These are phyloP conservation scores for Carex arenaria DNA, from an alignment of 202 grass and related monocot species.

Conservation along the genomic window DNA sequence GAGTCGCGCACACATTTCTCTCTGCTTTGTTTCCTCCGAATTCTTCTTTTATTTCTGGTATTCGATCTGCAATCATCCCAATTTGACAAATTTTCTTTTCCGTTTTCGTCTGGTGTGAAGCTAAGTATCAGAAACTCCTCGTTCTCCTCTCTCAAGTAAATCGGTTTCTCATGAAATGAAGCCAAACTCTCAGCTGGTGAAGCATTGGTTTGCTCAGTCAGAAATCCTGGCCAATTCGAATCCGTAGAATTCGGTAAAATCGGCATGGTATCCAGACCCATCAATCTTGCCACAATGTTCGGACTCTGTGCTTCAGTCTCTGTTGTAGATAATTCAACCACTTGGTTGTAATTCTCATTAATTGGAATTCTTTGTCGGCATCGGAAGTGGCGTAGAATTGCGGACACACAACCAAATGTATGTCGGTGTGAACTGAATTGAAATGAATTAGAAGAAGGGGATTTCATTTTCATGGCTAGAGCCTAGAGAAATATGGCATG, in stretches of 20 bases:
- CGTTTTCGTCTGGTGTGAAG: conserved; percentile 54
- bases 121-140: conserved; percentile 80
- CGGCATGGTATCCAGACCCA: conserved; percentile 89
- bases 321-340: not conserved
- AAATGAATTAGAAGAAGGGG: conserved; percentile 26
- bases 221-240: conserved; percentile 35
- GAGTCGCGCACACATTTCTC: conserved; percentile 10
- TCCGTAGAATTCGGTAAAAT: not conserved
- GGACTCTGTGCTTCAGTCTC: conserved; percentile 35
- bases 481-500: not conserved
- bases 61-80: not conserved
- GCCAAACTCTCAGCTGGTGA: not conserved
- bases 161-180: conserved; percentile 44
- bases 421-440: not conserved
- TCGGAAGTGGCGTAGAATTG: conserved; percentile 52
- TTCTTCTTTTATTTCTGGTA: not conserved
- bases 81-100: not conserved
- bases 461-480: conserved; percentile 37
- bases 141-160: conserved; percentile 58
- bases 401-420: conserved; percentile 30
- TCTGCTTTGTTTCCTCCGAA: conserved; percentile 15
- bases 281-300: conserved; percentile 74
- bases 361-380: conserved; percentile 27
- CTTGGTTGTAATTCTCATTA: not conserved
- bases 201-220: conserved; percentile 8